Conservation (phyloP, 2,329 filamentous ascomycete species). For the Trichoderma sp. region DNA sequence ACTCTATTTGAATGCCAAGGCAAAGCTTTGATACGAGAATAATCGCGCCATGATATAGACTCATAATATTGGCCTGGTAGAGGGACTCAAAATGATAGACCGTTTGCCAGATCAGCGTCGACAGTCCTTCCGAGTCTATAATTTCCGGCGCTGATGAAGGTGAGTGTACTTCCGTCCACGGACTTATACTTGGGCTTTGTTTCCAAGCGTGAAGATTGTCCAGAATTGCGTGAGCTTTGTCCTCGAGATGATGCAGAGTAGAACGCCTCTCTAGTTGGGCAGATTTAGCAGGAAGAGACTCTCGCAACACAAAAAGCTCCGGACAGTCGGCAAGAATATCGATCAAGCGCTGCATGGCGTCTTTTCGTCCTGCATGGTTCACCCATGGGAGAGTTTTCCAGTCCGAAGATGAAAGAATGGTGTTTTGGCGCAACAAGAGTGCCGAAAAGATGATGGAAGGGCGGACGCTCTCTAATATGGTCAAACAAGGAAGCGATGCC, state of each 20-base stretch:
- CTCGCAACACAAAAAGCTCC: background rate
- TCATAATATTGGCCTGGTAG: background rate
- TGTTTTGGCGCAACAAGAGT: background rate
- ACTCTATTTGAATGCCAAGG: background rate
- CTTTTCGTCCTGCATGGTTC: background rate
- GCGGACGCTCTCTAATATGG: background rate
- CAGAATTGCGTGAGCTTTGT: background rate
- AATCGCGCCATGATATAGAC: background rate
- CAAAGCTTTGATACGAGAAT: background rate
- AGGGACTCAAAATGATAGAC: background rate
- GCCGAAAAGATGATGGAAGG: background rate
- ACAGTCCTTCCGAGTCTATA: background rate
- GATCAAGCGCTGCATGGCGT: background rate
- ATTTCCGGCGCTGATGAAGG: background rate
- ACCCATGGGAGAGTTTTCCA: background rate
- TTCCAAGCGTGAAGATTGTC: background rate
- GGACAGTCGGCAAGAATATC: background rate
- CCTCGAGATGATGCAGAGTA: background rate
- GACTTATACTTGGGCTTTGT: accelerated
- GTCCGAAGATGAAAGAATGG: background rate
- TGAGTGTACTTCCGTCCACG: background rate
- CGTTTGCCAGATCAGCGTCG: background rate
- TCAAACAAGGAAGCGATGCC: background rate
- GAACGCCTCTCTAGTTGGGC: background rate
- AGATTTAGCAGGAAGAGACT: background rate